Percentiles rank a stretch among this genome's conserved stretches.
These are phyloP conservation scores for Licmophora abbreviata DNA, from an alignment of 108 stramenopile species.

Conservation along the genomic window DNA sequence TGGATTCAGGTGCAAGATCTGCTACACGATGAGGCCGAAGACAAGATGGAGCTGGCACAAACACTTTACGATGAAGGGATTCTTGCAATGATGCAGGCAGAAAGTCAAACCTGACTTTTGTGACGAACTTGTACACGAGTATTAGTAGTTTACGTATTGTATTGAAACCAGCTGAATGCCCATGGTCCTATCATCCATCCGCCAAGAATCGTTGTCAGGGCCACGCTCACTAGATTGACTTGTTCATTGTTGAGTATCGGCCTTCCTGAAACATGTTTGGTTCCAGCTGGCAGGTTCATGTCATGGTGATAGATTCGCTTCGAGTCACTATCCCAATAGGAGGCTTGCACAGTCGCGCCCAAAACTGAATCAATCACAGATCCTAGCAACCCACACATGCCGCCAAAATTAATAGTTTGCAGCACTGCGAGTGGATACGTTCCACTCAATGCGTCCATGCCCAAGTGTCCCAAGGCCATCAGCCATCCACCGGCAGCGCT, in stretches of 20 bases:
- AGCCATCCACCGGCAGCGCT: conserved; percentile 55
- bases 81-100: conserved; percentile 45
- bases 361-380: conserved; percentile 68
- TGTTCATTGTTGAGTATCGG: conserved; percentile 67
- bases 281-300: conserved; percentile 1
- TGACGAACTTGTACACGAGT: too few relatives aligned
- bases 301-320: conserved; percentile 39
- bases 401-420: conserved; percentile 28
- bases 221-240: conserved; percentile 66
- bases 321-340: conserved; percentile 51
- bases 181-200: conserved; percentile 51
- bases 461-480: conserved; percentile 44
- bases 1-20: conserved; percentile 85
- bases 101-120: too few relatives aligned
- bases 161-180: too few relatives aligned
- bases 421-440: conserved; percentile 16
- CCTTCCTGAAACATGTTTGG: conserved; percentile 26
- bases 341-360: conserved; percentile 65
- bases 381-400: conserved; percentile 53
- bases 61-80: conserved; percentile 83
- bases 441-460: conserved; percentile 34
- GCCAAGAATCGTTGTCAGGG: conserved; percentile 43
- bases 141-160: too few relatives aligned
- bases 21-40: conserved; percentile 82
- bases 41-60: conserved; percentile 83